These are phyloP conservation scores for Niveomyces coronatus DNA, from an alignment of 2,329 filamentous ascomycete genomes.

Conservation along the genomic window DNA sequence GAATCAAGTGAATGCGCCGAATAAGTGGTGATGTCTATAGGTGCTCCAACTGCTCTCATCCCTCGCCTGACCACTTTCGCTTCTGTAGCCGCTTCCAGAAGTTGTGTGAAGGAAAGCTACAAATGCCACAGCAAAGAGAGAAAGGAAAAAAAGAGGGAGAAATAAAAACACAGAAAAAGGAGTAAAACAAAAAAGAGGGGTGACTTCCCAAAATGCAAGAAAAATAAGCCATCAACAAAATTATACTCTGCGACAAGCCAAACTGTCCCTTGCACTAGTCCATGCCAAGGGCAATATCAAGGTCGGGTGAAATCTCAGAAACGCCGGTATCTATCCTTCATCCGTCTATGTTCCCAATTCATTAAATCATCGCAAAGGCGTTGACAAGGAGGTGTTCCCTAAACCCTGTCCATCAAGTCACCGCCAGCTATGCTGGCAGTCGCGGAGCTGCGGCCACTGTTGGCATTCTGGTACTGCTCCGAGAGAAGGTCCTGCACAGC, in stretches of 20 bases:
- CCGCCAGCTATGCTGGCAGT: conserved; percentile 68
- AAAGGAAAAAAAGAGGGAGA: too few relatives aligned
- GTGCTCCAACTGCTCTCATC: conserved; percentile 9
- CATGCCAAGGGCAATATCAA: not conserved
- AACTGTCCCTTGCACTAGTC: not conserved
- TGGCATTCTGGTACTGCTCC: conserved; percentile 49
- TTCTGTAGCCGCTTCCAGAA: too few relatives aligned
- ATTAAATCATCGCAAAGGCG: conserved; percentile 26
- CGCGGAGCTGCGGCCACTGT: conserved; percentile 67
- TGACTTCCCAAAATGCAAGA: too few relatives aligned
- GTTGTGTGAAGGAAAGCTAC: too few relatives aligned
- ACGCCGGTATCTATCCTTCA: conserved; percentile 28
- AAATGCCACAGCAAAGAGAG: too few relatives aligned
- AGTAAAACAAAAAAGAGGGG: too few relatives aligned
- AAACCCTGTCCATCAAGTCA: conserved; percentile 51
- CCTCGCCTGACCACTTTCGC: conserved; percentile 1
- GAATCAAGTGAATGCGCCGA: conserved; percentile 11
- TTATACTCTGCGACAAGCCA: too few relatives aligned
- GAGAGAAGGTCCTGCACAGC: conserved; percentile 77
- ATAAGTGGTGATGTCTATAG: conserved; percentile 15
- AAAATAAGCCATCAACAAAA: too few relatives aligned
- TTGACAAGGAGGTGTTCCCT: conserved; percentile 13
- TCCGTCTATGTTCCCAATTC: conserved; percentile 29
- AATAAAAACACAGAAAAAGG: too few relatives aligned
- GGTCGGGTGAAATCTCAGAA: conserved; percentile 15